Conservation (phyloP, 352 stramenopile species). For the Peronospora belbahrii region DNA sequence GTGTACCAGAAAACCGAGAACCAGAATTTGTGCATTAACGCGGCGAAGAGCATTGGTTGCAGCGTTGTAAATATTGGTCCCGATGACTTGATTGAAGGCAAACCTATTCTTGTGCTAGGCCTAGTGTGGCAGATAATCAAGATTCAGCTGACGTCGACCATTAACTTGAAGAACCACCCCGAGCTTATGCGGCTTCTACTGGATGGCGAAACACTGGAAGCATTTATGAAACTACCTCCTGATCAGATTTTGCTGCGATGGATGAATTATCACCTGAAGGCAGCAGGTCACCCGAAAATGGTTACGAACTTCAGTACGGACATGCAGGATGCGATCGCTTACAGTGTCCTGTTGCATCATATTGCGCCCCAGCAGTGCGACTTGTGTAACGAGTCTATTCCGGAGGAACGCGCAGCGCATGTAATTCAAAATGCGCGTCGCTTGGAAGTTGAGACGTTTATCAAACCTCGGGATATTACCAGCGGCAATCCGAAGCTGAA, state of each 20-base stretch:
- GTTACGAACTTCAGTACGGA: conserved; percentile 78
- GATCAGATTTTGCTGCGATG: conserved; percentile 90
- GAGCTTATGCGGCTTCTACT: conserved; percentile 83
- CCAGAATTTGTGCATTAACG: conserved; percentile 91
- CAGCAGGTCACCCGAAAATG: conserved; percentile 56
- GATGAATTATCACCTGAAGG: conserved; percentile 91
- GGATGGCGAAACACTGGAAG: conserved; percentile 82
- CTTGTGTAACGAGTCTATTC: conserved; percentile 39
- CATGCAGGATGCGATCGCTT: conserved; percentile 78
- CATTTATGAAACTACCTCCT: conserved; percentile 86
- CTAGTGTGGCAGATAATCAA: conserved; percentile 93
- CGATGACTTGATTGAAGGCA: conserved; percentile 72
- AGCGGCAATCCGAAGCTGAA: conserved; percentile 90
- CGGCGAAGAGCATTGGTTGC: conserved; percentile 89
- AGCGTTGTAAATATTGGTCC: conserved; percentile 91
- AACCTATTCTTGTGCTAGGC: conserved; percentile 86
- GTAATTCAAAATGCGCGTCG: conserved; percentile 82
- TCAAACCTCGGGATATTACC: conserved; percentile 88
- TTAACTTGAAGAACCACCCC: conserved; percentile 90
- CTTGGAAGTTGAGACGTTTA: conserved; percentile 86
- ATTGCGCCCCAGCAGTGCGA: conserved; percentile 76
- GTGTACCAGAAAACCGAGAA: conserved; percentile 87
- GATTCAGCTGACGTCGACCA: conserved; percentile 88
- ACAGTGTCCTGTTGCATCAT: conserved; percentile 84
- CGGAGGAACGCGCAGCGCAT: conserved; percentile 59